Evolutionary conservation across 129 eudicot genomes (phyloP), one percentile per base, ranked within the genome.

Genomic region (Dittrichia graveolens): DNA sequence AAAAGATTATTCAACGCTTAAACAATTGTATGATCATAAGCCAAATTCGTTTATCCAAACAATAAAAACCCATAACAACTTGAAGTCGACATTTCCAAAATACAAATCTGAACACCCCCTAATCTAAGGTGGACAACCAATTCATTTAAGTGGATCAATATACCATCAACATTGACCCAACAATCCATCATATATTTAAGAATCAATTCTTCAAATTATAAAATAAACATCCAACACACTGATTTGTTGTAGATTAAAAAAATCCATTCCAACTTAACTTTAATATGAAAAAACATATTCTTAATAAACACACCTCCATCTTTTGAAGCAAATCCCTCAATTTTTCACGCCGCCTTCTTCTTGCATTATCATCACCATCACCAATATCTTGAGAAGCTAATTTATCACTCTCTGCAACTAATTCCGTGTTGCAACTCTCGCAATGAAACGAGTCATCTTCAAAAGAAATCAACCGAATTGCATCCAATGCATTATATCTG

Each of bases 401-500:
- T 75, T 86, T 90, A 71, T 90, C 99, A 76, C 91, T 86, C 77
- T 90, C 99, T 34, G 91, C 99, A 67, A 88, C 99, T 77, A 95
- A 87, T 52, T 88, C 88, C 56, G 94, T 88, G 55, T 95, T 78
- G 81, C 99, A 95, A 69, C 82, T 86, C 75, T 95, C 99, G 65
- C 99, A 95, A 65, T 88, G 99, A 74, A 95, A 95, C 35, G 82
- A 76, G 34, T 88, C 94, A 65, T 84, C 96, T 58, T 83, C 84
- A 40, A 79, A 77, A 31, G 96, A 86, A 56, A 91, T 60, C 59
- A 88, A 72, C 67, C 90, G 89, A 7, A 78, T 66, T 14, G 97
- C 99, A 91, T 95, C 99, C 83, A 95, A 84, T 18, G 99, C 96
- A 71, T 78, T 90, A 69, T 95, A 95, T 79, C 98, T 93, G 88